Base-by-base conservation (phyloP, 176 grass and related monocot species). In the Carex cristatella region DNA sequence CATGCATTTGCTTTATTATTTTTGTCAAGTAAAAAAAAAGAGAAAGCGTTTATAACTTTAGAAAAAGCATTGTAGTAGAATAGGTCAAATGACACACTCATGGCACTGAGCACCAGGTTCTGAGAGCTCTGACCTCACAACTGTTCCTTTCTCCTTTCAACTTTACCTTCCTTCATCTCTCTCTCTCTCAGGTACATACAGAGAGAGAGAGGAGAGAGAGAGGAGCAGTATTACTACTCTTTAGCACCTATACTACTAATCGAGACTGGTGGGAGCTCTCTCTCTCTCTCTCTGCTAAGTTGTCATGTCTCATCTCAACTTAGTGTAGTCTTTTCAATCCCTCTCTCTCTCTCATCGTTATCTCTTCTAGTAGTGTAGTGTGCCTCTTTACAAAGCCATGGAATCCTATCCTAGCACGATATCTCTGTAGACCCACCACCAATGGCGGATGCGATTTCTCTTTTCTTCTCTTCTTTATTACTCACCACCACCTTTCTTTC, bases 11-110 rank as follows among this genome's bases (percentile, higher is more conserved):
- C 23, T 78, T 9, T 32, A 35, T 16, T 23, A 23, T 46, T 73
- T 73, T 51, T 74, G 44, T 10, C n/a, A 27, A 74, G 70, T 23
- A 28, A 74, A 71, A 71, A 49, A 48, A 23, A 12, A 44, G 4
- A 40, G n/a, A 62, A 35, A 68, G 81, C 23, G 18, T 84, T 57
- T 40, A 40, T 4, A 76, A 67, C 84, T 85, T 85, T 85, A 62
- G 30, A 62, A 78, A 85, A 85, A 85, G 70, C 32, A 33, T 18
- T 18, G 9, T 49, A 8, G 1, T 37, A 4, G 38, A 37, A 84
- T 64, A 77, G 40, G 81, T 88, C 86, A 84, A 84, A 79, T 69
- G 46, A 79, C 70, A 84, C n/a, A 88, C 81, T 88, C 81, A 88
- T 88, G 79, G 81, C 81, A 71, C 69, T 37, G 40, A 88, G 81